These are phyloP conservation scores for Nadsonia starkeyi-henricii DNA, from an alignment of 1,139 yeast species.

Conservation along the genomic window DNA sequence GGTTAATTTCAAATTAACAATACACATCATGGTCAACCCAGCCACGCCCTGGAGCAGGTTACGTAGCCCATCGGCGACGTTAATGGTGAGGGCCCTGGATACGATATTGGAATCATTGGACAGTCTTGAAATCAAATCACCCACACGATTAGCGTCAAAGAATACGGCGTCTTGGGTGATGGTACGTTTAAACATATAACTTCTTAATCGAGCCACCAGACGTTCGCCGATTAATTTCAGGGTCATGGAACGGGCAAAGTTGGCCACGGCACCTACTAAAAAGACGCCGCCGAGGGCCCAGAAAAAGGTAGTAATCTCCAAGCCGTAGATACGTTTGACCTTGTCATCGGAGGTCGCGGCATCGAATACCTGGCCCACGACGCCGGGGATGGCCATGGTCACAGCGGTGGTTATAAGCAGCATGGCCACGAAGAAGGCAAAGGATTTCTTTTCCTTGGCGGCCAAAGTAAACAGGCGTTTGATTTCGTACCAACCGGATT, in stretches of 20 bases:
- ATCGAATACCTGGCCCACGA: conserved; percentile 63
- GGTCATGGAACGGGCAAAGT: conserved; percentile 65
- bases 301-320: conserved; percentile 35
- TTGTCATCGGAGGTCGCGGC: conserved; percentile 33
- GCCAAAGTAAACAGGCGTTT: conserved; percentile 36
- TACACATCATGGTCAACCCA: conserved; percentile 80
- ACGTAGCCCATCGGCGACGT: conserved; percentile 81
- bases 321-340: conserved; percentile 29
- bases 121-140: conserved; percentile 79
- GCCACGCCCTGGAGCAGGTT: conserved; percentile 66
- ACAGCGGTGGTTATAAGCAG: conserved; percentile 46
- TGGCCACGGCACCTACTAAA: conserved; percentile 57
- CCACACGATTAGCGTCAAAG: conserved; percentile 84
- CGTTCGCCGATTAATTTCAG: conserved; percentile 74
- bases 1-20: conserved; percentile 69
- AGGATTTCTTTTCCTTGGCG: conserved; percentile 35
- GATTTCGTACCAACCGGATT: conserved; percentile 32
- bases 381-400: conserved; percentile 64
- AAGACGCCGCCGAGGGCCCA: conserved; percentile 40
- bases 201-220: conserved; percentile 67
- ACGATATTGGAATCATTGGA: conserved; percentile 87
- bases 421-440: conserved; percentile 45
- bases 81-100: conserved; percentile 74
- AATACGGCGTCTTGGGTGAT: conserved; percentile 83
- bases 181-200: conserved; percentile 61